These are phyloP conservation scores for Phytophthora ramorum DNA, from an alignment of 352 stramenopile species.

Conservation along the genomic window DNA sequence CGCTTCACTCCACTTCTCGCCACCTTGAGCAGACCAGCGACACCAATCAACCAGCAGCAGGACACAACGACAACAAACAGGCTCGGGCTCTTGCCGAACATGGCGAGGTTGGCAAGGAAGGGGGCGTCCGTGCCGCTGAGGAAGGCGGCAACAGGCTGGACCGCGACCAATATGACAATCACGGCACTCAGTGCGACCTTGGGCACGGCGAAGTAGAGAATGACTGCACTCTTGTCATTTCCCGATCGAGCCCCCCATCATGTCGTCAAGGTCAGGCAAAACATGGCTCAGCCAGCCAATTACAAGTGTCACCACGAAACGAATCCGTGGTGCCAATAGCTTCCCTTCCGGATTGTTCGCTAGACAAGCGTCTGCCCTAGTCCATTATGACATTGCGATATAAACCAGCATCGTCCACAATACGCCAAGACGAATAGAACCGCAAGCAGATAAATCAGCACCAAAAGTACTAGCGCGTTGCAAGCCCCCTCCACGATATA, in stretches of 20 bases:
- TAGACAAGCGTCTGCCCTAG: no score
- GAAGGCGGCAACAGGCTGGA: not conserved
- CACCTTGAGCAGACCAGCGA: not conserved
- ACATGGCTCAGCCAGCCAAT: no score
- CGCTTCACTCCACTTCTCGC: not conserved
- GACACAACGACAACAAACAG: not conserved
- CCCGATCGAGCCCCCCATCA: no score
- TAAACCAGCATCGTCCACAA: no score
- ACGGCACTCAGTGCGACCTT: constrained; percentile 3
- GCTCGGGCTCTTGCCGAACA: not conserved
- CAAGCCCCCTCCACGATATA: not conserved
- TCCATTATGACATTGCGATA: no score
- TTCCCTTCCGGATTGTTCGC: no score
- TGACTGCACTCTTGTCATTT: no score
- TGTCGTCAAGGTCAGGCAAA: no score
- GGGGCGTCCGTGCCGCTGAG: not conserved
- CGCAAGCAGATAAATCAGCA: not conserved
- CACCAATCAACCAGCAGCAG: not conserved
- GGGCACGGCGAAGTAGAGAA: not conserved
- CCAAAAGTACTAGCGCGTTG: not conserved
- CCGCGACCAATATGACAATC: not conserved
- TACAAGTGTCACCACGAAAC: no score
- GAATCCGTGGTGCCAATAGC: no score
- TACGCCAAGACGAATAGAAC: not conserved
- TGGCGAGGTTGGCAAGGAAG: not conserved